Base-by-base conservation (phyloP, 352 stramenopile species). In the Peronospora belbahrii region DNA sequence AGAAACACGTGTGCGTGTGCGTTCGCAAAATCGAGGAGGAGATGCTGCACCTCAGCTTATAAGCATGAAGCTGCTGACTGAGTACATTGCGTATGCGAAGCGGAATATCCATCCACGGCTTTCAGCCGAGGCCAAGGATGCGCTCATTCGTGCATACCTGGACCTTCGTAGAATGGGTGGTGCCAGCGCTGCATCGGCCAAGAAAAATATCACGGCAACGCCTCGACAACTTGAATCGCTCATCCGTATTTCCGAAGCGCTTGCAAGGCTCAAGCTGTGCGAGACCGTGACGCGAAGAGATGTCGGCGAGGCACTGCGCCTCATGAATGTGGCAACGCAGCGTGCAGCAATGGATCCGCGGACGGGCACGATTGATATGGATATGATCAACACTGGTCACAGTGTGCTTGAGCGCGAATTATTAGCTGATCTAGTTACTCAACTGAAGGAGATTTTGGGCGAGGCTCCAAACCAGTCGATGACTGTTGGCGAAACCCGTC, bases 341-440 rank as follows among this genome's bases (percentile, higher is more conserved):
- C 86, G 83, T 28, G 91, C 97, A 6, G 96, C 97, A 9, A 99
- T 97, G 56, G 97, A 99, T 59, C 95, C 96, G 23, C 70, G 90
- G 32, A 99, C 97, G 1, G 97, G 97, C 25, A 93, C 89, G n/a
- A 99, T 99, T 60, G 96, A 99, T 67, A 99, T 99, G 96, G 96
- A 99, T 64, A 97, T 98, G 88, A 98, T 99, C 62, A 95, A 95
- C 40, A 98, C 94, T 4, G 95, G 94, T 15, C 75, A 94, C 52
- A 94, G 80, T 44, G 85, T 82, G 27, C 67, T 86, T 6, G 94
- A 97, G 59, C 83, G 93, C 13, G 80, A 97, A 46, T 67, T 75
- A 4, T 62, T 89, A 8, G 61, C 59, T 4, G 66, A 76, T 40
- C 56, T 90, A 10, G 65, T 89, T 13, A 51, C 74, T 3, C 37